Evolutionary conservation across 2,329 filamentous ascomycete genomes (phyloP).

Genomic region (Raffaelea deltoideospora): DNA sequence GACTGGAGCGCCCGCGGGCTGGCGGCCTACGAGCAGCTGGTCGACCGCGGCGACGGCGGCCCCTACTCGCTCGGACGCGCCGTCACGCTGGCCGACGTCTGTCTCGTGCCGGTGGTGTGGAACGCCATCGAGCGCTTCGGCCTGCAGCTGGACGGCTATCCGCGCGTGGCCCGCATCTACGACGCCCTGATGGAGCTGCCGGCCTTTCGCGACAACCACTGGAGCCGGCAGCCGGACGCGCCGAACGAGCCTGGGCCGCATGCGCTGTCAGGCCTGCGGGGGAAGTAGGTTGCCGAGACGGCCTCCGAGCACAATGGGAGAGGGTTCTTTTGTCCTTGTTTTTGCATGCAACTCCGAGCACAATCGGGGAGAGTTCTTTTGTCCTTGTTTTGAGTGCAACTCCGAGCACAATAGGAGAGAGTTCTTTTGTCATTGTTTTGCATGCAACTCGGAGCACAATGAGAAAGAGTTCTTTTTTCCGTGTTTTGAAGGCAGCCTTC

Average conservation of each 20-base stretch:
- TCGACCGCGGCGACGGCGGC: slow-evolving; percentile 22
- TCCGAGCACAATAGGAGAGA: too few relatives aligned
- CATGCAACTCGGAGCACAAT: too few relatives aligned
- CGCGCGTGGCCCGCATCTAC: slow-evolving; percentile 28
- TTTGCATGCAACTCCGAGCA: too few relatives aligned
- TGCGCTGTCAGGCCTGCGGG: too few relatives aligned
- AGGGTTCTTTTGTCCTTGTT: too few relatives aligned
- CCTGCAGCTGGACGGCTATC: slow-evolving; percentile 34
- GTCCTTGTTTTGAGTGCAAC: too few relatives aligned
- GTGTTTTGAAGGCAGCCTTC: too few relatives aligned
- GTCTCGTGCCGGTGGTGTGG: slow-evolving; percentile 42
- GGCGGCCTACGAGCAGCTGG: slow-evolving; percentile 37
- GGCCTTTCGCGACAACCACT: slow-evolving; percentile 36
- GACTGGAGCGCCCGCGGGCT: slow-evolving; percentile 36
- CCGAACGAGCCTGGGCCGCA: slow-evolving; percentile 1
- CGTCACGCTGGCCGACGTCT: slow-evolving; percentile 42
- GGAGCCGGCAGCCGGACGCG: slow-evolving; percentile 34
- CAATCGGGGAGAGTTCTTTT: too few relatives aligned
- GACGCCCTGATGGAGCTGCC: slow-evolving; percentile 29
- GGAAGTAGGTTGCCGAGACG: neutral
- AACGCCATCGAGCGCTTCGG: slow-evolving; percentile 34
- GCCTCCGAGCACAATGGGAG: too few relatives aligned
- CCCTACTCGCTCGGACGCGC: slow-evolving; percentile 39
- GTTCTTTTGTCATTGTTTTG: too few relatives aligned
- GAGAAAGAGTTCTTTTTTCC: too few relatives aligned